Base-by-base conservation (phyloP, 306 rosid species). In the Gillenia trifoliata region DNA sequence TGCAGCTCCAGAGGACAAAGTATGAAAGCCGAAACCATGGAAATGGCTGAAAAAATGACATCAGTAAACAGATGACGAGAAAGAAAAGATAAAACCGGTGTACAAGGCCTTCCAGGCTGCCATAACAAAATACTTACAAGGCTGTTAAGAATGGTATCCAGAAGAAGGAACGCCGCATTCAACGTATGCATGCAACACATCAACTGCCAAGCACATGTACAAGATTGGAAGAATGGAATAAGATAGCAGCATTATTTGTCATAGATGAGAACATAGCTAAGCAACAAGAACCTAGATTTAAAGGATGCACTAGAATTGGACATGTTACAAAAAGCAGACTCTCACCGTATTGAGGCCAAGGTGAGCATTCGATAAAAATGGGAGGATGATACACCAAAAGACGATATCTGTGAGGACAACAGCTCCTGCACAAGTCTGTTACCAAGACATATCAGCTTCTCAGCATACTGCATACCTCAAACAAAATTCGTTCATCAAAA, bases 391-490 rank as follows among this genome's bases (percentile, higher is more conserved):
- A 62, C 95, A 76, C 98, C 98, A 93, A 73, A 91, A 93, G 38
- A 93, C 91, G 22, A 89, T 23, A 68, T 93, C 98, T 12, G 98
- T 93, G 56, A 93, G 63, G 64, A 88, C 75, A 50, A 89, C 88
- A 64, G 98, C 97, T 29, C 98, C 98, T 70, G 93, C 96, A 30
- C 91, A 84, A n/a, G 90, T 89, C 98, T 93, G 86, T 72, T 63
- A 71, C 64, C 64, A 61, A 34, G 75, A 52, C 55, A 69, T 15
- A 74, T 84, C 45, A 89, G 65, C 57, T 77, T 69, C 45, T 36
- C 20, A 11, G 19, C n/a, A 47, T 33, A 57, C 47, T 43, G 19
- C 20, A 36, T 54, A 49, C 52, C 64, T 77, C 74, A 57, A 50
- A 57, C 43, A 70, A 66, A 79, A 28, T 45, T 9, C 11, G 49